Base-by-base conservation (phyloP, 192 early-diverging fungal species). In the Backusella psychrophila region DNA sequence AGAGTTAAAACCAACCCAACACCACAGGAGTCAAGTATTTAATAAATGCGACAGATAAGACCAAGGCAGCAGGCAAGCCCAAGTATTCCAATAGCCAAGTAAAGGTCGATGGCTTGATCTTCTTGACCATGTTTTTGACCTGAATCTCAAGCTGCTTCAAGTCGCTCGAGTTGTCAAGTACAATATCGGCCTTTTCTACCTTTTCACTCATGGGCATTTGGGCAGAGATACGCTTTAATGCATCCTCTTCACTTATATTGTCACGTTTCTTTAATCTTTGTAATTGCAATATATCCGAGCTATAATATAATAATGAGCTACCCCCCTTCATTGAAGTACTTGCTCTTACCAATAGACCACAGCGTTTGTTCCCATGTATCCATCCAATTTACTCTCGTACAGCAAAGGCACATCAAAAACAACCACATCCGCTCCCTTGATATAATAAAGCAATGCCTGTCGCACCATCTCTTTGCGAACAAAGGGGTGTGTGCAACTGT, bases 361-460 rank as follows among this genome's bases (percentile, higher is more conserved):
- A 29, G 94, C 84, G 8, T 90, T 90, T 6, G 84, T 77, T 44
- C 88, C 89, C 33, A 97, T 90, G 74, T 91, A 90, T 56, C 84
- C 84, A 77, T 94, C 85, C 72, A 98, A 78, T 15, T 93, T 90
- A 17, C 92, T 88, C 77, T 99, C 98, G 67, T 95, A 91, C 71
- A 99, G 86, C 59, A 99, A 82, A n/a, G 98, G 98, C 1, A 94
- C 94, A 81, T 99, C 98, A 52, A 98, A 85, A 1, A 99, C 86
- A 12, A 93, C 92, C 15, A 96, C 63, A 6, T 84, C 76, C 2
- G 90, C 79, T 2, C 94, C 94, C 2, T 78, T 82, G 6, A 96
- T 69, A 83, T 95, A 99, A 39, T 87, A 79, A 35, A 82, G 74
- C 34, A 96, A 79, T 46, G 95, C 76, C 66, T 87, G 77, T 68